A percentile compares a stretch with the other conserved stretches of the same genome.
Evolutionary conservation across 2,329 filamentous ascomycete species (phyloP).

Genomic region (Claviceps monticola): DNA sequence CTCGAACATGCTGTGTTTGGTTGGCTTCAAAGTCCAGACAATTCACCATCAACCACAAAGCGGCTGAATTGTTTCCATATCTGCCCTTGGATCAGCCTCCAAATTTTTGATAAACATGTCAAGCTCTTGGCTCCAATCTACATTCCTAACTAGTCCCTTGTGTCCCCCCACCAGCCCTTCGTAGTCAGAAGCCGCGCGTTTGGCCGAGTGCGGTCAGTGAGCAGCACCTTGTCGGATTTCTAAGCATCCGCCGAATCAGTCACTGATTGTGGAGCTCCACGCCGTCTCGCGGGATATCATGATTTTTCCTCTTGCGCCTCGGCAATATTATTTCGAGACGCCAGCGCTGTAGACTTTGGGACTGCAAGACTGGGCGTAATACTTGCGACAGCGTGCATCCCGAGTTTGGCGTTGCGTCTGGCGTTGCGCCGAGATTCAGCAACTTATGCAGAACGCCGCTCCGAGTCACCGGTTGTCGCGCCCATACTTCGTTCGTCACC

Average conservation of each 20-base stretch:
- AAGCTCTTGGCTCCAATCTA: neutral
- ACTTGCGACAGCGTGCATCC: neutral
- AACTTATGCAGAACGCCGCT: neutral
- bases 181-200: neutral
- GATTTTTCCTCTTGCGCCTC: neutral
- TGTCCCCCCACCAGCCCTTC: neutral
- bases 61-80: too few relatives aligned
- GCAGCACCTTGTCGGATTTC: slow-evolving; percentile 5
- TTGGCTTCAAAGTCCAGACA: too few relatives aligned
- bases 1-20: too few relatives aligned
- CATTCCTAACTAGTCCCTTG: too few relatives aligned
- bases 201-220: neutral
- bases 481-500: neutral
- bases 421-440: neutral
- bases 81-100: neutral
- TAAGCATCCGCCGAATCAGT: slow-evolving; percentile 5
- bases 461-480: neutral
- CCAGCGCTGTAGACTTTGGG: neutral
- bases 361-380: neutral
- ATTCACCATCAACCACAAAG: too few relatives aligned
- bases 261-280: slow-evolving; percentile 5
- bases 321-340: neutral
- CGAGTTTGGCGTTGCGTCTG: neutral
- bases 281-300: slow-evolving; percentile 1
- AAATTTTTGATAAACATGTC: neutral